These are phyloP conservation scores for Penicillium daleae DNA, from an alignment of 495 filamentous ascomycete species.

Conservation along the genomic window DNA sequence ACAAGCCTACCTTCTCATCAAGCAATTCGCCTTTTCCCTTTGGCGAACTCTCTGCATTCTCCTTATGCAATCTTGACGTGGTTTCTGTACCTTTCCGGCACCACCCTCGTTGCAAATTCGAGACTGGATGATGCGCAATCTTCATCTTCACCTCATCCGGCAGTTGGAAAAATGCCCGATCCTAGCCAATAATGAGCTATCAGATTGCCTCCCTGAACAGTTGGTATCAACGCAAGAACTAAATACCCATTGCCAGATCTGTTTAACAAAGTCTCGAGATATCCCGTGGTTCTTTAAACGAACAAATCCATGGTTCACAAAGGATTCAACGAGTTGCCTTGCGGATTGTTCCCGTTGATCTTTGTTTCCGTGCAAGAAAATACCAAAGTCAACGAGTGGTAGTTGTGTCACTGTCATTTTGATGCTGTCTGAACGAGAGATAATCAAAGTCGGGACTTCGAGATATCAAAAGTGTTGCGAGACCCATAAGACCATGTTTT, in stretches of 20 bases:
- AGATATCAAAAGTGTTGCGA: too few relatives aligned
- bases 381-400: not conserved
- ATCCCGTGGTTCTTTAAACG: not conserved
- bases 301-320: not conserved
- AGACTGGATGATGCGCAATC: not conserved
- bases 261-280: not conserved
- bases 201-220: too few relatives aligned
- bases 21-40: not conserved
- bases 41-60: not conserved
- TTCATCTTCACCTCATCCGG: not conserved
- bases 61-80: not conserved
- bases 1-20: not conserved
- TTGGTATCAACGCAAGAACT: too few relatives aligned
- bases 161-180: not conserved
- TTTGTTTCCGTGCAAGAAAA: not conserved
- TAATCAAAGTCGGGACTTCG: not conserved
- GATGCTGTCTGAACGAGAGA: not conserved
- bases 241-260: not conserved
- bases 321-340: not conserved
- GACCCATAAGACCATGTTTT: not conserved
- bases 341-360: not conserved
- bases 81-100: not conserved
- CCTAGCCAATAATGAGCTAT: not conserved
- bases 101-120: not conserved
- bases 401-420: not conserved